Conservation (phyloP, 805 yeast species). For the Candida vaughaniae region DNA sequence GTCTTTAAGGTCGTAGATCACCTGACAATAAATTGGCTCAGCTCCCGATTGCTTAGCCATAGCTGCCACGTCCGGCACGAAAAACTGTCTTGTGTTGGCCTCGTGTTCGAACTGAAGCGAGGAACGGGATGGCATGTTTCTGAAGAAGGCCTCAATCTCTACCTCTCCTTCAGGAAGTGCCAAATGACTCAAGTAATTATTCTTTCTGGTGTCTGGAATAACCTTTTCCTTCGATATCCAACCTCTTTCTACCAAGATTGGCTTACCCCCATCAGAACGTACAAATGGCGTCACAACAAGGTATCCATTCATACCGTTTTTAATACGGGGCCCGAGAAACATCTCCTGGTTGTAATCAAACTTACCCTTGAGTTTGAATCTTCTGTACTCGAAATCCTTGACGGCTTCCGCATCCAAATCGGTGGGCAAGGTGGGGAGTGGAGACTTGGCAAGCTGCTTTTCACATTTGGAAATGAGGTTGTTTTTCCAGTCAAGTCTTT, state of each 20-base stretch:
- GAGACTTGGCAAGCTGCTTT: conserved; percentile 70
- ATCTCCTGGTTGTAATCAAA: conserved; percentile 85
- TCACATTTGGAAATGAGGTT: conserved; percentile 80
- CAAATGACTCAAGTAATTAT: conserved; percentile 57
- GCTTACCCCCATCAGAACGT: conserved; percentile 71
- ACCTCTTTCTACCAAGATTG: conserved; percentile 83
- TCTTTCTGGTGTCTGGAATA: conserved; percentile 48
- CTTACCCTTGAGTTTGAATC: conserved; percentile 72
- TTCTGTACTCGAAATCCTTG: conserved; percentile 75
- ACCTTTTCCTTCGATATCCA: conserved; percentile 79
- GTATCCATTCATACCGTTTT: conserved; percentile 71
- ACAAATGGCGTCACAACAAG: conserved; percentile 77
- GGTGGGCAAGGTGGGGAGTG: conserved; percentile 66
- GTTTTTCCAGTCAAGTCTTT: conserved; percentile 84
- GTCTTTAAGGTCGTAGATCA: conserved; percentile 63
- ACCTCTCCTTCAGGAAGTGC: conserved; percentile 74
- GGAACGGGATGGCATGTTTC: conserved; percentile 61
- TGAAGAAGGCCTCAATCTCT: conserved; percentile 68
- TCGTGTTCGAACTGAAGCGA: conserved; percentile 71
- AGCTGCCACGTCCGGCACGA: conserved; percentile 75
- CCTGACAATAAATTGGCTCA: conserved; percentile 75
- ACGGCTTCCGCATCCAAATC: conserved; percentile 62
- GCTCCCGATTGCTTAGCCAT: conserved; percentile 72
- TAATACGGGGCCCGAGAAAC: conserved; percentile 86
- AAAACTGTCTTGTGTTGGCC: conserved; percentile 65